These are phyloP conservation scores for Nothopassalora personata DNA, from an alignment of 2,329 filamentous ascomycete species.

Conservation along the genomic window DNA sequence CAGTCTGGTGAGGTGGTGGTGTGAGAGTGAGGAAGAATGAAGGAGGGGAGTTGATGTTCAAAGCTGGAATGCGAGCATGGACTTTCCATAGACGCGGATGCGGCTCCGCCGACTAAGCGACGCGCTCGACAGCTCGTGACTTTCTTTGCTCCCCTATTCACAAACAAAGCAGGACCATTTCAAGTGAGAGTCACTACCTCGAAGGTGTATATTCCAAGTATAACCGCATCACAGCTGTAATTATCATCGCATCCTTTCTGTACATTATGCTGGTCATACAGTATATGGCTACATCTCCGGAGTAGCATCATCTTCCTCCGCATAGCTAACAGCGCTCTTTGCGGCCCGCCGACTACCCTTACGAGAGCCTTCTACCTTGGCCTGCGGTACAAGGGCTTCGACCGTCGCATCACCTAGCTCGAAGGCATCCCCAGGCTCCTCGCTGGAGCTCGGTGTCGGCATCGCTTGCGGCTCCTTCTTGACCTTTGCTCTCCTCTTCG, in stretches of 20 bases:
- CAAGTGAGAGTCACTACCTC: no score
- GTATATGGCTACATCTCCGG: no score
- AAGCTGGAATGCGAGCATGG: neutral
- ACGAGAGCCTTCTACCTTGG: constrained; percentile 9
- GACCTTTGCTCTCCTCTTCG: constrained; percentile 8
- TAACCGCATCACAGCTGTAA: no score
- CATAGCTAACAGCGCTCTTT: constrained; percentile 18
- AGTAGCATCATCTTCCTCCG: constrained; percentile 10
- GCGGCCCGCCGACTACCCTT: constrained; percentile 12
- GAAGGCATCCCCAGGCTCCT: constrained; percentile 5
- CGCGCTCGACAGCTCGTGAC: neutral
- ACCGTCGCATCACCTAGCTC: constrained; percentile 7
- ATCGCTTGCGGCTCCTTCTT: constrained; percentile 17
- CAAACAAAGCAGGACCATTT: neutral
- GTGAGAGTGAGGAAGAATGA: neutral
- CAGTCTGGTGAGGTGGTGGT: neutral
- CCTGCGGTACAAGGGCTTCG: neutral
- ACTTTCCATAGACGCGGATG: neutral
- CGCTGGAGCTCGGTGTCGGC: constrained; percentile 16
- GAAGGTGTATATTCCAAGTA: no score
- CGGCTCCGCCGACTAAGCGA: neutral
- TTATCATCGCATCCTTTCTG: no score
- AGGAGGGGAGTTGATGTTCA: neutral
- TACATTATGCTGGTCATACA: no score
- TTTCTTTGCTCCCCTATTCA: neutral